A percentile compares a stretch with the other conserved stretches of the same genome.
Evolutionary conservation across 495 filamentous ascomycete species (phyloP).

Genomic region (Aspergillus bertholletiae): DNA sequence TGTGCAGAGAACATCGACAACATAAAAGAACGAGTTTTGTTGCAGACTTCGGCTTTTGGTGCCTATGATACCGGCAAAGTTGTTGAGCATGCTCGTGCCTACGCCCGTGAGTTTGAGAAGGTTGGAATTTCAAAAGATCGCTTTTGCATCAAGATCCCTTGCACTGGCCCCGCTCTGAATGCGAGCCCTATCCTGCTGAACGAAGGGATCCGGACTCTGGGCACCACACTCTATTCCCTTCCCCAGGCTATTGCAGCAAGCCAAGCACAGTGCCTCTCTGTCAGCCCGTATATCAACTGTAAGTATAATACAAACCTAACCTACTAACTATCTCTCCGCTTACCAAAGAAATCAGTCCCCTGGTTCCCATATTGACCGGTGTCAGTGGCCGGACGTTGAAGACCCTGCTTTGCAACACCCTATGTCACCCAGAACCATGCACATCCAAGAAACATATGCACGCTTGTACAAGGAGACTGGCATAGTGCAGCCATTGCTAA

Average conservation of each 20-base stretch:
- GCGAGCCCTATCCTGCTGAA: slow-evolving; percentile 48
- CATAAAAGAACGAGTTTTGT: slow-evolving; percentile 35
- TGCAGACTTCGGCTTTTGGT: slow-evolving; percentile 34
- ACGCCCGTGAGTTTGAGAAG: slow-evolving; percentile 35
- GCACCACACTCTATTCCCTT: slow-evolving; percentile 55
- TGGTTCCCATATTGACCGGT: slow-evolving; percentile 24
- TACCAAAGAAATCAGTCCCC: slow-evolving; percentile 13
- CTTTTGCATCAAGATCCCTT: slow-evolving; percentile 57
- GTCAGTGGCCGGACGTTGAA: slow-evolving; percentile 25
- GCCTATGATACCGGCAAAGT: slow-evolving; percentile 31
- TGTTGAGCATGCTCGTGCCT: slow-evolving; percentile 34
- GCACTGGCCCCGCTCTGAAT: slow-evolving; percentile 55
- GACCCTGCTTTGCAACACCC: slow-evolving; percentile 36
- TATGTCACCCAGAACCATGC: slow-evolving; percentile 33
- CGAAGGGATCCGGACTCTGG: slow-evolving; percentile 49
- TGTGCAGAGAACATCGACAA: slow-evolving; percentile 39
- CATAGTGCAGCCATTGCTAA: slow-evolving; percentile 38
- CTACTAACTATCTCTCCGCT: not conserved
- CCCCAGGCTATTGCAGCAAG: slow-evolving; percentile 52
- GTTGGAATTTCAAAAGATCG: slow-evolving; percentile 39
- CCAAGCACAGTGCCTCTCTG: slow-evolving; percentile 50
- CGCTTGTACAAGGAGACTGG: slow-evolving; percentile 39
- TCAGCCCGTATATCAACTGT: slow-evolving; percentile 52
- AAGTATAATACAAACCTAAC: not conserved
- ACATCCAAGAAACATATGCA: slow-evolving; percentile 33